phyloP scores from a whole-genome alignment of 2,329 filamentous ascomycete genomes.

The Drechslerella dactyloides region DNA sequence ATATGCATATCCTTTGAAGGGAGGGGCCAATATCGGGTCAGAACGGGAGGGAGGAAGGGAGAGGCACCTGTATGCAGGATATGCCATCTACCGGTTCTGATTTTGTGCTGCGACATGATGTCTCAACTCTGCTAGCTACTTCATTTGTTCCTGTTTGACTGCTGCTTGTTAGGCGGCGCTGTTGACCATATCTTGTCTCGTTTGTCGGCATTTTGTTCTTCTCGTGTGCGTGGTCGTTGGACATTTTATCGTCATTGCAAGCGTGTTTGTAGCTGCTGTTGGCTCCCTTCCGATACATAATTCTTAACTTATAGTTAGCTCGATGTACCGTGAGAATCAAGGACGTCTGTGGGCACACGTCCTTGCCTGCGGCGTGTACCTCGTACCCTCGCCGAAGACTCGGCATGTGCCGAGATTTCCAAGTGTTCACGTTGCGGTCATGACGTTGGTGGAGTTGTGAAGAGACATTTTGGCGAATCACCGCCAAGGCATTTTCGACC shows the following conservation, averaged over 20 bases:
- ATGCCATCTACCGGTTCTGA: no score
- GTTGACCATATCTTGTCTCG: not conserved
- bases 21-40: no score
- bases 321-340: not conserved
- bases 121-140: no score
- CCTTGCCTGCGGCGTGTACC: not conserved
- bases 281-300: not conserved
- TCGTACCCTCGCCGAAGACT: no score
- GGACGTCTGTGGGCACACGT: not conserved
- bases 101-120: no score
- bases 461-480: not conserved
- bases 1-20: no score
- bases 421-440: no score
- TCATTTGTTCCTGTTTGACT: no score
- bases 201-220: constrained; percentile 1
- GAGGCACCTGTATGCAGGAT: no score
- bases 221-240: not conserved
- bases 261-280: constrained; percentile 1
- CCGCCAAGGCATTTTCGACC: constrained; percentile 1
- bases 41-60: no score
- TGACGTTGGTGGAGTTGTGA: not conserved
- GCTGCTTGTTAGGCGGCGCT: no score
- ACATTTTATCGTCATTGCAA: constrained; percentile 1
- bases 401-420: no score
- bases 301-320: not conserved